Conservation (phyloP, 2,329 filamentous ascomycete genomes). For the Colletotrichum cordylinicola region DNA sequence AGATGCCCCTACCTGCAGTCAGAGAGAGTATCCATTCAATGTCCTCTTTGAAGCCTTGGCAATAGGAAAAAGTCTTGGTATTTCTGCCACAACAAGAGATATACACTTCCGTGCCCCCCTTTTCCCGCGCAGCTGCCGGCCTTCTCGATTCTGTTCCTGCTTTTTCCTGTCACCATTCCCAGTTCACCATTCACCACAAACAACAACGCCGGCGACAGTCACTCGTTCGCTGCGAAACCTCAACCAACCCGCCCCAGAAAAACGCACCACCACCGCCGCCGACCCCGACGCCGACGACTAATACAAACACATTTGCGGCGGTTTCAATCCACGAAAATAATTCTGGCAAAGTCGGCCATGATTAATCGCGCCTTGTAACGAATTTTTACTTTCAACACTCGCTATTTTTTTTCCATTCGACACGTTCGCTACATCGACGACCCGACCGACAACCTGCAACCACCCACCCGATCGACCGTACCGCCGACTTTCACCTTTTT, state of each 20-base stretch:
- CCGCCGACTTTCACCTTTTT: background rate
- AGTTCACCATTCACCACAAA: background rate
- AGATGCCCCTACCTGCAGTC: background rate
- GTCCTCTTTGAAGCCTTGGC: background rate
- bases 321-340: background rate
- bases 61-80: background rate
- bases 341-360: background rate
- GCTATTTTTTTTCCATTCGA: background rate
- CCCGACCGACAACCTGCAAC: background rate
- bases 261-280: background rate
- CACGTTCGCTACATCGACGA: background rate
- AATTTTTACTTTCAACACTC: background rate
- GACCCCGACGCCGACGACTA: background rate
- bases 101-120: background rate
- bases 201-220: background rate
- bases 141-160: background rate
- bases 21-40: background rate
- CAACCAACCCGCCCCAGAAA: background rate
- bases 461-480: background rate
- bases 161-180: background rate
- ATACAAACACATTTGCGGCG: background rate
- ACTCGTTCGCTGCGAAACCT: background rate
- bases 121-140: background rate
- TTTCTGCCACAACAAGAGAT: background rate
- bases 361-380: slow-evolving; percentile 2